Base-by-base conservation (phyloP, 495 filamentous ascomycete genomes). In the Aspergillus leporis region DNA sequence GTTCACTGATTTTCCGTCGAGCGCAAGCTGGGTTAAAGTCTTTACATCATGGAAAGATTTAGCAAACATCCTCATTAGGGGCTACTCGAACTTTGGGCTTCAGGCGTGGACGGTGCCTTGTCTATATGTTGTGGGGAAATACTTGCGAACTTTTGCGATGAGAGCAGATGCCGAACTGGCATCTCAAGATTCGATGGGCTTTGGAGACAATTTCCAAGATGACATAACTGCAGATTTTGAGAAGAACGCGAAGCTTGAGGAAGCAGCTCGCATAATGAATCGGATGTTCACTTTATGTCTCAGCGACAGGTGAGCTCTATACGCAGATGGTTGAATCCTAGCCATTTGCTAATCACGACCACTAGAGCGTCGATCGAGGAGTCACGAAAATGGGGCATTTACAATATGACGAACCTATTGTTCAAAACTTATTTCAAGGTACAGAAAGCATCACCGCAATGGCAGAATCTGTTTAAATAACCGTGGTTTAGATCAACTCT, bases 341-440 rank as follows among this genome's bases (percentile, higher is more conserved):
- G 34, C n/a, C 34, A 9, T n/a, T 66, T 61, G 25, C 69, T 74
- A 38, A 77, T 53, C 43, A 25, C n/a, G 66, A 51, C 72, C n/a
- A n/a, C 19, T 56, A 97, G 93, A 59, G 88, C 91, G 18, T 84
- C 91, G 7, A 76, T 96, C 23, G 88, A 93, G 67, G 88, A 94
- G 46, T 97, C 93, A 0, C 84, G 95, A 7, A 98, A 98, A 82
- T 98, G 95, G 95, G 95, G 90, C 0, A 85, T 93, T 43, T 98
- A 98, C 75, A 89, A 93, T 70, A 91, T 88, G 40, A 90, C 90
- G 58, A 97, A 96, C 65, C 83, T 98, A 1, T 76, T 97, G 9
- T 98, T 98, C 83, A 98, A 97, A 74, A 97, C 92, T 6, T 96
- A 98, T 69, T 98, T 98, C 83, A 95, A 90, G 77, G 83, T 81